Percentiles rank a stretch among this genome's conserved stretches.
Evolutionary conservation across 176 grass and related monocot species (phyloP).

Genomic region (Ensete glaucum): DNA sequence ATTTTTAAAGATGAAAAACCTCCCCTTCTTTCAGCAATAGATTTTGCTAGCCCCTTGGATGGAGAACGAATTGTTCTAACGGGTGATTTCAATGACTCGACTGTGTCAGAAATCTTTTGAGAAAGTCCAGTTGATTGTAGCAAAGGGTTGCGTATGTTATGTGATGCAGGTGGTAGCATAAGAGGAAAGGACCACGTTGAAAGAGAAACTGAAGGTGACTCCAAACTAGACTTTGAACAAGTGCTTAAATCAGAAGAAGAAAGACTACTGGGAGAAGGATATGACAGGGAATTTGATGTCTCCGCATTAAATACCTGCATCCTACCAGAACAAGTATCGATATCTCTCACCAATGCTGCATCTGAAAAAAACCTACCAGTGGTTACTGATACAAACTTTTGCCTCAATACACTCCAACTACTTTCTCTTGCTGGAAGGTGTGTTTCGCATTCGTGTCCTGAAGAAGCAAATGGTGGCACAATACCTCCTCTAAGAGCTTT

Average conservation of each 20-base stretch:
- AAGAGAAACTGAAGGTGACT: slow-evolving; percentile 85
- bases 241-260: slow-evolving; percentile 62
- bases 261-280: slow-evolving; percentile 74
- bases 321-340: slow-evolving; percentile 25
- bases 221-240: slow-evolving; percentile 88
- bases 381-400: slow-evolving; percentile 51
- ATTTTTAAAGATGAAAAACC: slow-evolving; percentile 76
- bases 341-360: slow-evolving; percentile 46
- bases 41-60: slow-evolving; percentile 38
- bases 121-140: slow-evolving; percentile 53
- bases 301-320: slow-evolving; percentile 34
- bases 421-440: slow-evolving; percentile 89
- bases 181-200: slow-evolving; percentile 55
- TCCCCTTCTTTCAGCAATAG: slow-evolving; percentile 93
- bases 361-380: slow-evolving; percentile 55
- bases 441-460: slow-evolving; percentile 55
- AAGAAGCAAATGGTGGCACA: slow-evolving; percentile 78
- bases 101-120: slow-evolving; percentile 44
- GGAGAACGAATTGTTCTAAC: slow-evolving; percentile 25
- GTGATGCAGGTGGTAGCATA: slow-evolving; percentile 46
- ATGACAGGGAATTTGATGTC: slow-evolving; percentile 61
- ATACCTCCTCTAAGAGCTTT: slow-evolving; percentile 82
- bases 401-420: slow-evolving; percentile 67
- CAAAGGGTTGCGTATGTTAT: slow-evolving; percentile 44
- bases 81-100: slow-evolving; percentile 36